A percentile compares a stretch with the other conserved stretches of the same genome.
phyloP scores from a whole-genome alignment of 495 filamentous ascomycete species.

The Aspergillus carlsbadensis region DNA sequence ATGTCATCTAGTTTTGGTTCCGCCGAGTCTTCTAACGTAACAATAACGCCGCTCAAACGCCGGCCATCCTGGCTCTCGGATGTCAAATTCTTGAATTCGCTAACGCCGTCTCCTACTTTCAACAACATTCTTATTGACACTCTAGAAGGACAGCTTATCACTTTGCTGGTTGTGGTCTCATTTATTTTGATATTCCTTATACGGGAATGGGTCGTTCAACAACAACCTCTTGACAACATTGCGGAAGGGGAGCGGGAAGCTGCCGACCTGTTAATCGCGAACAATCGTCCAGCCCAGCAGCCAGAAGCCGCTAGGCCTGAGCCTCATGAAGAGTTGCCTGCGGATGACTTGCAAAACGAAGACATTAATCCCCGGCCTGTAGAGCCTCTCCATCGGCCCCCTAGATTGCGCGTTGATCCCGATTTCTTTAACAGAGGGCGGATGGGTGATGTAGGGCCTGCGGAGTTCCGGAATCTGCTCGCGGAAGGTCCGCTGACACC shows the following conservation, averaged over 20 bases:
- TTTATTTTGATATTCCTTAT: conserved; percentile 97
- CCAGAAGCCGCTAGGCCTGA: conserved; percentile 14
- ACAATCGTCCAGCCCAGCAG: conserved; percentile 31
- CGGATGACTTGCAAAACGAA: conserved; percentile 18
- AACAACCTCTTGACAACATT: conserved; percentile 75
- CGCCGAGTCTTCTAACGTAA: conserved; percentile 22
- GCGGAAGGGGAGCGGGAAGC: conserved; percentile 52
- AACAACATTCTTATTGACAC: conserved; percentile 82
- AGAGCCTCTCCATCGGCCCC: no score
- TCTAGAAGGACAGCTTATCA: conserved; percentile 91
- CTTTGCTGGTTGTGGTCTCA: conserved; percentile 79
- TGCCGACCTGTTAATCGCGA: conserved; percentile 40
- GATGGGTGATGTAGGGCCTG: conserved; percentile 9
- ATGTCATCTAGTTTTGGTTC: conserved; percentile 26
- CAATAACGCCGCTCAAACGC: conserved; percentile 26
- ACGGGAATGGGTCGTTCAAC: conserved; percentile 96
- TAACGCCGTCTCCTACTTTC: conserved; percentile 69
- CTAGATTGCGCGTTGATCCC: not conserved
- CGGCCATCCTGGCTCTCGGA: conserved; percentile 63
- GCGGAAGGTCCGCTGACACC: not conserved
- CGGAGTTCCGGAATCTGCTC: conserved; percentile 10
- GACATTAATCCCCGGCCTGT: not conserved
- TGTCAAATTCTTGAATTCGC: conserved; percentile 64
- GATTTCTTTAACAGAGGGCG: not conserved
- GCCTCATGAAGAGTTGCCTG: not conserved